These are phyloP conservation scores for Eragrostis tef DNA, from an alignment of 202 grass and related monocot genomes.

Conservation along the genomic window DNA sequence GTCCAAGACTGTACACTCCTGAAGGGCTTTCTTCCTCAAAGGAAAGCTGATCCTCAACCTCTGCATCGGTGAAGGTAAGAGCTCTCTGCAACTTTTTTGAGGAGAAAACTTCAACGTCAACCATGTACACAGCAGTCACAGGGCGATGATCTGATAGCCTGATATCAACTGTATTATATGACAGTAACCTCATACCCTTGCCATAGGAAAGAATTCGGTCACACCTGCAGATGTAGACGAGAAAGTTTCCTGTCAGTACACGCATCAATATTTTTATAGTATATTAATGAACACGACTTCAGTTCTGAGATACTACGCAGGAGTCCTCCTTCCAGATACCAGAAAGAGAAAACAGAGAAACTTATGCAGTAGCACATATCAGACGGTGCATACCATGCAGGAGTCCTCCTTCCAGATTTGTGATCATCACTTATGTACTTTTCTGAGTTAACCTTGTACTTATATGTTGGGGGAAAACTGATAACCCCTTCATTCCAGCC, in stretches of 20 bases:
- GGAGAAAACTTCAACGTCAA: constrained; percentile 80
- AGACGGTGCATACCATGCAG: constrained; percentile 72
- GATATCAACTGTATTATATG: constrained; percentile 61
- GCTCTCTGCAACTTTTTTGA: constrained; percentile 86
- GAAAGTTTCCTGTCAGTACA: constrained; percentile 16
- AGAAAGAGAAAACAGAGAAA: background rate
- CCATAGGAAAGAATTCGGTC: constrained; percentile 87
- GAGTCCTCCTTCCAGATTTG: constrained; percentile 80
- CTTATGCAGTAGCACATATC: constrained; percentile 17
- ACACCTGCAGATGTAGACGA: constrained; percentile 59
- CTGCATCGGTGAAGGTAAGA: constrained; percentile 88
- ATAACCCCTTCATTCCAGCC: constrained; percentile 88
- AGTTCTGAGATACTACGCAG: background rate
- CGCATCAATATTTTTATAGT: background rate
- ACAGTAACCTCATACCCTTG: constrained; percentile 63
- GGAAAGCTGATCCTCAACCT: constrained; percentile 67
- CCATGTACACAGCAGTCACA: constrained; percentile 75
- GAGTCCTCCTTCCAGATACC: too few species aligned
- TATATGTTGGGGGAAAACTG: constrained; percentile 89
- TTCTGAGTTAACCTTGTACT: constrained; percentile 85
- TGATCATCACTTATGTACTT: constrained; percentile 74
- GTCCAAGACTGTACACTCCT: constrained; percentile 48
- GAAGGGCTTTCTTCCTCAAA: constrained; percentile 54
- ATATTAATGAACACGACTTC: constrained; percentile 31
- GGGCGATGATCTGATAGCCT: constrained; percentile 86